These are phyloP conservation scores for Yamadazyma ubonensis DNA, from an alignment of 805 yeast species.

Conservation along the genomic window DNA sequence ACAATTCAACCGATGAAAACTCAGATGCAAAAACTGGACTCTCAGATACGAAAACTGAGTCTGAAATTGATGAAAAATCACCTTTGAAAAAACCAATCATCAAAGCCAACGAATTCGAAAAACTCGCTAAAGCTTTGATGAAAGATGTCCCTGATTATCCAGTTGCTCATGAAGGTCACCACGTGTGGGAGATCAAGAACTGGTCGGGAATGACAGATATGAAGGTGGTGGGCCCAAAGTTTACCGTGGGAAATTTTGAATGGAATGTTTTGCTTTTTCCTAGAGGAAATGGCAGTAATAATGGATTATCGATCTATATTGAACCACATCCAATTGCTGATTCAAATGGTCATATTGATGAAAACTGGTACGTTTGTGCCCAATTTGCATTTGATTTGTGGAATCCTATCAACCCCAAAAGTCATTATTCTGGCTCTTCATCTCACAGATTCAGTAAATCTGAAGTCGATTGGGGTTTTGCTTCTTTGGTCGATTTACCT, in stretches of 20 bases:
- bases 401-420: constrained; percentile 68
- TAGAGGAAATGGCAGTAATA: constrained; percentile 59
- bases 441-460: constrained; percentile 72
- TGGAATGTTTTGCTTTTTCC: constrained; percentile 80
- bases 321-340: constrained; percentile 61
- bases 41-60: neutral
- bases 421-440: constrained; percentile 62
- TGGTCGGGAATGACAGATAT: constrained; percentile 46
- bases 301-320: constrained; percentile 65
- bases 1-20: too few species aligned
- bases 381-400: constrained; percentile 85
- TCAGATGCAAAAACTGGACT: too few species aligned
- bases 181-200: constrained; percentile 51
- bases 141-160: constrained; percentile 42
- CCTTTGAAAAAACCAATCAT: neutral
- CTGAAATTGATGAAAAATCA: neutral
- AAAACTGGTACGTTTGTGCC: constrained; percentile 85
- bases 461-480: constrained; percentile 96
- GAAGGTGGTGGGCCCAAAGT: constrained; percentile 47
- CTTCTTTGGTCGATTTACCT: constrained; percentile 63
- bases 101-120: constrained; percentile 31
- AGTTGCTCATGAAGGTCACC: constrained; percentile 28
- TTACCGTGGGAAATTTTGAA: constrained; percentile 58
- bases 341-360: constrained; percentile 21
- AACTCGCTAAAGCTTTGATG: constrained; percentile 30